A percentile compares a stretch with the other conserved stretches of the same genome.
Evolutionary conservation across 148 eudicot species (phyloP).

Genomic region (Dysphania ambrosioides): DNA sequence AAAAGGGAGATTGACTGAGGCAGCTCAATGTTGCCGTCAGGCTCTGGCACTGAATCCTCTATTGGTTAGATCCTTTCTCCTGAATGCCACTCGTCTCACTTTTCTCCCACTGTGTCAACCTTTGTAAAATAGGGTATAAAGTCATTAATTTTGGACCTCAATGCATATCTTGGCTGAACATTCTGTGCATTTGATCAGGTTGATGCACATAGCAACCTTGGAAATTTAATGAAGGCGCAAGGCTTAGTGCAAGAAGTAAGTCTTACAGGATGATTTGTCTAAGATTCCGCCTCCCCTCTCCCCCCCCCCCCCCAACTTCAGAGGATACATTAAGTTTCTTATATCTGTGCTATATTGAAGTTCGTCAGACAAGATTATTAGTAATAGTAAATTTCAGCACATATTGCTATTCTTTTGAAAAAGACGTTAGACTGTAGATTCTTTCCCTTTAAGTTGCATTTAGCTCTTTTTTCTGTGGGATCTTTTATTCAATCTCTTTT

Average conservation of each 20-base stretch:
- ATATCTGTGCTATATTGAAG: background rate
- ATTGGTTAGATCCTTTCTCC: slow-evolving; percentile 34
- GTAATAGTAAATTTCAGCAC: background rate
- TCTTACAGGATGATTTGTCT: background rate
- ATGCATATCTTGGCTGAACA: slow-evolving; percentile 5
- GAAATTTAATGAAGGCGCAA: slow-evolving; percentile 96
- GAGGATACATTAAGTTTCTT: background rate
- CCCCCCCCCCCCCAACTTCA: background rate
- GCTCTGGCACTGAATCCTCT: slow-evolving; percentile 86
- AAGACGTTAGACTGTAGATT: background rate
- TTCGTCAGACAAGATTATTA: background rate
- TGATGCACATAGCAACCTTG: slow-evolving; percentile 98
- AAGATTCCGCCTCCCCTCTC: background rate
- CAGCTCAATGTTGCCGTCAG: slow-evolving; percentile 94
- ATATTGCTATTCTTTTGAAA: background rate
- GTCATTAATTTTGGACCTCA: background rate
- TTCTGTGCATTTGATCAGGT: slow-evolving; percentile 41
- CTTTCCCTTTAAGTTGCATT: slow-evolving; percentile 8
- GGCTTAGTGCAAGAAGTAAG: slow-evolving; percentile 87
- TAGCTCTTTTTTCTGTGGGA: background rate
- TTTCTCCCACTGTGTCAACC: background rate
- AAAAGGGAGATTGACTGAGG: slow-evolving; percentile 87
- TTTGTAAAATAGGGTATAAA: background rate
- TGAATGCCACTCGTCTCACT: background rate
- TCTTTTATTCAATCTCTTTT: background rate